Evolutionary conservation across 2,329 filamentous ascomycete genomes (phyloP).

Genomic region (Penicillium brevicompactum): DNA sequence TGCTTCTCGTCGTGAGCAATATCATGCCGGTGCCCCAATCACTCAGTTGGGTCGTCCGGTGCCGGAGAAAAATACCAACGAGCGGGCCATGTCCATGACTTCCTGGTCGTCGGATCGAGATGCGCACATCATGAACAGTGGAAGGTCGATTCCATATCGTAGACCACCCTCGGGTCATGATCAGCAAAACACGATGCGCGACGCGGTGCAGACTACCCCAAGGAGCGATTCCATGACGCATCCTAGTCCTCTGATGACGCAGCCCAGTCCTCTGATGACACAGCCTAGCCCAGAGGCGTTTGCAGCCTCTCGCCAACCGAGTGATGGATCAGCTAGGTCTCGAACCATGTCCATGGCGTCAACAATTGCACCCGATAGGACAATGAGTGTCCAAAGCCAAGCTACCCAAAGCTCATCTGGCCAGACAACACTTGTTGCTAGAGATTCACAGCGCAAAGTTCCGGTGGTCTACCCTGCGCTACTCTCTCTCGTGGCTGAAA

Average conservation of each 20-base stretch:
- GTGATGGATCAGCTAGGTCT: constrained; percentile 46
- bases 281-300: constrained; percentile 42
- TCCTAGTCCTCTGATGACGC: constrained; percentile 46
- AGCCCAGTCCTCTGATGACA: constrained; percentile 46
- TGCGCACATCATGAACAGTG: constrained; percentile 80
- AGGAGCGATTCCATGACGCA: constrained; percentile 46
- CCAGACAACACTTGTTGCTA: constrained; percentile 58
- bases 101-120: constrained; percentile 76
- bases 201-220: constrained; percentile 8
- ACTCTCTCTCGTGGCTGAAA: constrained; percentile 88
- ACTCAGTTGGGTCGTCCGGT: constrained; percentile 91
- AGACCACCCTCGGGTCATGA: constrained; percentile 59
- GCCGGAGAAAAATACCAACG: constrained; percentile 88
- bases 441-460: constrained; percentile 67
- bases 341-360: constrained; percentile 94
- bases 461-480: constrained; percentile 93
- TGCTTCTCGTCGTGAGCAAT: constrained; percentile 76
- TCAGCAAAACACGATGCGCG: constrained; percentile 1
- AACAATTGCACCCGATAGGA: constrained; percentile 58
- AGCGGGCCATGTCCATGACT: constrained; percentile 95
- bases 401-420: constrained; percentile 53
- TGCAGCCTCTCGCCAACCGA: constrained; percentile 41
- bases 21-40: constrained; percentile 66
- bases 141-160: constrained; percentile 82
- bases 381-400: constrained; percentile 59